Evolutionary conservation across 208 protist species (phyloP).

Genomic region (Leptomonas pyrrhocoris): DNA sequence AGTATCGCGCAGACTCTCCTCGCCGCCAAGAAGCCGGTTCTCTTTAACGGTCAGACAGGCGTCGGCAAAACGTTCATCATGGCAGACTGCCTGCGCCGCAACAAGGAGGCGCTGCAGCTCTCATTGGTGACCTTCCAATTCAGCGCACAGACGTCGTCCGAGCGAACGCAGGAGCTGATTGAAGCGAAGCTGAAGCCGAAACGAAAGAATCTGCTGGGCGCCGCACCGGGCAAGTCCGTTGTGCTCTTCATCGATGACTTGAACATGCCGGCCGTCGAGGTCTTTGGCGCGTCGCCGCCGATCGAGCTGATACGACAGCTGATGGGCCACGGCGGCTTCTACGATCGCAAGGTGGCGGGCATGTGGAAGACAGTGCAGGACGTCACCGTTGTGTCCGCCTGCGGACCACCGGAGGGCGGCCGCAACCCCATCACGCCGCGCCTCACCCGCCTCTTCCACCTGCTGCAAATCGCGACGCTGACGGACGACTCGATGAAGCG

Average conservation of each 20-base stretch:
- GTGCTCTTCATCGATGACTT: slow-evolving; percentile 98
- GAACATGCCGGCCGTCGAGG: slow-evolving; percentile 97
- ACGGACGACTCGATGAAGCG: slow-evolving; percentile 93
- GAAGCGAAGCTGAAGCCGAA: slow-evolving; percentile 97
- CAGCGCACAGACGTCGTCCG: slow-evolving; percentile 95
- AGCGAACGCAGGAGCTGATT: slow-evolving; percentile 96
- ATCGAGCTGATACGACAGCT: slow-evolving; percentile 98
- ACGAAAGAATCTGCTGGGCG: slow-evolving; percentile 95
- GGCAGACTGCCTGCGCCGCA: slow-evolving; percentile 74
- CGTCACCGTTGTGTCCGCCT: slow-evolving; percentile 95
- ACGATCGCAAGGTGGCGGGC: slow-evolving; percentile 94
- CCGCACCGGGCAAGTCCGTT: slow-evolving; percentile 91
- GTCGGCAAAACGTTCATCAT: slow-evolving; percentile 96
- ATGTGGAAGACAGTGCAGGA: slow-evolving; percentile 96
- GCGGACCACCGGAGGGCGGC: slow-evolving; percentile 96
- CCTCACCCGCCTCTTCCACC: slow-evolving; percentile 94
- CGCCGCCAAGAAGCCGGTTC: slow-evolving; percentile 82
- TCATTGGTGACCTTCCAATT: slow-evolving; percentile 93
- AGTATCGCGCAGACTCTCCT: slow-evolving; percentile 92
- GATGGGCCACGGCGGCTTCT: slow-evolving; percentile 96
- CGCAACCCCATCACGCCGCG: slow-evolving; percentile 93
- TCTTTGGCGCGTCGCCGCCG: slow-evolving; percentile 97
- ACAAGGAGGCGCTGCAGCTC: slow-evolving; percentile 82
- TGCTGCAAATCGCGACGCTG: slow-evolving; percentile 94
- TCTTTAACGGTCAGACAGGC: slow-evolving; percentile 96